Evolutionary conservation across 768 basidiomycete species (phyloP).

Genomic region (Tylopilus sp.): DNA sequence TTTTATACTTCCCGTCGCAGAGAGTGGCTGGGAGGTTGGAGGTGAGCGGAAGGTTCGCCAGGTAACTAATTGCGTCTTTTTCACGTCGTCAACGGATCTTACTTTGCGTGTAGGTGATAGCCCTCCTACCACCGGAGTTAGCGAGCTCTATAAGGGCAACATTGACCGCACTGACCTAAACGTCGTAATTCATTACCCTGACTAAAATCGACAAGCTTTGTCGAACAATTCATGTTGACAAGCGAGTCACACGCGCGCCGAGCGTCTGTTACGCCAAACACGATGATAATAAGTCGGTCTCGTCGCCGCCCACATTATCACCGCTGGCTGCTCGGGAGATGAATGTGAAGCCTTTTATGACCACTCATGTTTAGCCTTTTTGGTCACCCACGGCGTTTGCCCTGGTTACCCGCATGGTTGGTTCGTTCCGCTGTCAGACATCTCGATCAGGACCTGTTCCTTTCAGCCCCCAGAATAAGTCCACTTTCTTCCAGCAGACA

Average conservation of each 20-base stretch:
- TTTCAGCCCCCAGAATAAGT: not conserved
- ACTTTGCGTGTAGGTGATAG: constrained; percentile 18
- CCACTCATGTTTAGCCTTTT: constrained; percentile 32
- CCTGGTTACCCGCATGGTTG: constrained; percentile 28
- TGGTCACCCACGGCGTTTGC: not conserved
- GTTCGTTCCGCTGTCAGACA: constrained; percentile 74
- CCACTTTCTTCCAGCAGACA: too few species aligned
- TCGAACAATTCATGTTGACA: not conserved
- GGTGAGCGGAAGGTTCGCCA: constrained; percentile 61
- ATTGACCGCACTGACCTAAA: constrained; percentile 9
- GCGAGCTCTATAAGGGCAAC: constrained; percentile 18
- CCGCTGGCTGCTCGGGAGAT: constrained; percentile 39
- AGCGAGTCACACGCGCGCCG: constrained; percentile 12
- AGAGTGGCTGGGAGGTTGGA: constrained; percentile 84
- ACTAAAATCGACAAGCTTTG: not conserved
- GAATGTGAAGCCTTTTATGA: constrained; percentile 58
- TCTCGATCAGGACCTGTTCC: not conserved
- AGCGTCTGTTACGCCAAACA: constrained; percentile 16
- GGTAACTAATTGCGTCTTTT: constrained; percentile 39
- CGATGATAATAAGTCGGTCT: constrained; percentile 38
- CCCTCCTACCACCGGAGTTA: constrained; percentile 26
- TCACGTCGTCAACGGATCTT: constrained; percentile 2
- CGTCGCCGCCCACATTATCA: constrained; percentile 36
- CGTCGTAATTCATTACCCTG: constrained; percentile 8
- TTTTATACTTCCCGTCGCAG: constrained; percentile 62